Conservation (phyloP, 495 filamentous ascomycete species). For the Neurospora sp. region DNA sequence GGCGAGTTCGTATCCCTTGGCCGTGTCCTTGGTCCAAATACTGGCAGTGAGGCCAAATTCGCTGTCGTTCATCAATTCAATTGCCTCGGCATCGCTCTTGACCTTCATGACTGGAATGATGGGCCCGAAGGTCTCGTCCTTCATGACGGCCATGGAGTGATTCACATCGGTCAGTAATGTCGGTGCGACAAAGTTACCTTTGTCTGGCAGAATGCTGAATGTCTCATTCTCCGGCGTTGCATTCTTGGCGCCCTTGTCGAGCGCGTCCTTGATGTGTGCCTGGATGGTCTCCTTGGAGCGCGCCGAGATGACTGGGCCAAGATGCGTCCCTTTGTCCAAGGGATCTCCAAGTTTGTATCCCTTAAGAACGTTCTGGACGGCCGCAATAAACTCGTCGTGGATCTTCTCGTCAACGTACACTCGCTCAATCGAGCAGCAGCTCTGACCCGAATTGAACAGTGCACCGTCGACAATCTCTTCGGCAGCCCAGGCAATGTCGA, state of each 20-base stretch:
- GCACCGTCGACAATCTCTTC: slow-evolving; percentile 90
- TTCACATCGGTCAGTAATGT: slow-evolving; percentile 73
- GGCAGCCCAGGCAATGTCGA: slow-evolving; percentile 80
- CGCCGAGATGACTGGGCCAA: slow-evolving; percentile 83
- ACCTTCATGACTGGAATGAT: slow-evolving; percentile 94
- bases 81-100: slow-evolving; percentile 67
- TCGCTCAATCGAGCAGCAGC: slow-evolving; percentile 86
- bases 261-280: slow-evolving; percentile 72
- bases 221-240: slow-evolving; percentile 71
- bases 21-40: slow-evolving; percentile 90
- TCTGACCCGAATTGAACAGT: slow-evolving; percentile 94
- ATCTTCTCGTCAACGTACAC: slow-evolving; percentile 84
- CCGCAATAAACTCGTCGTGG: slow-evolving; percentile 69
- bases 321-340: slow-evolving; percentile 61
- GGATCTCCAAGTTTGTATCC: slow-evolving; percentile 88
- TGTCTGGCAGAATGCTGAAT: slow-evolving; percentile 54
- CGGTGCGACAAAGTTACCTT: slow-evolving; percentile 79
- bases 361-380: slow-evolving; percentile 69
- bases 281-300: slow-evolving; percentile 64
- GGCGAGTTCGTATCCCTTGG: slow-evolving; percentile 62
- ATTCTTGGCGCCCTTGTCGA: slow-evolving; percentile 73
- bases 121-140: slow-evolving; percentile 91
- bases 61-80: slow-evolving; percentile 87
- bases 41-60: slow-evolving; percentile 93
- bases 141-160: slow-evolving; percentile 86